Base-by-base conservation (phyloP, 805 yeast genomes). In the Kuraishia cidri region DNA sequence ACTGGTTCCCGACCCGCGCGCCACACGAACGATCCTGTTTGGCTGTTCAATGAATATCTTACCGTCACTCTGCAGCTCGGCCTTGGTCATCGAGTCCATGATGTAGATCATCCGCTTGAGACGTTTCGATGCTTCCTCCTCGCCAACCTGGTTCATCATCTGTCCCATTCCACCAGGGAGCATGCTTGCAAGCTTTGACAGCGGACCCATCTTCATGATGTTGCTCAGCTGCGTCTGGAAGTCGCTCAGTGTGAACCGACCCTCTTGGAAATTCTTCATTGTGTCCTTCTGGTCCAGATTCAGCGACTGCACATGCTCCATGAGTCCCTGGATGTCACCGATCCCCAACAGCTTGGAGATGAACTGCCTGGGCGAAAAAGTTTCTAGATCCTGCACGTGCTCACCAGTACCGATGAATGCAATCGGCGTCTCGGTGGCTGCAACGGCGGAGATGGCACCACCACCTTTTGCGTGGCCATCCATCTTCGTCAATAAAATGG, bases 381-480 rank as follows among this genome's bases (percentile, higher is more conserved):
- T 75, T 57, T 92, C 98, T 38, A 90, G 70, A 54, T 90, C 97
- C 35, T 81, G 83, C 24, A 88, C 82, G 51, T 92, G 98, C 57
- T 90, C 98, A 52, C 98, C 98, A 3, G 97, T 90, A 72, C 98
- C 98, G 38, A 90, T 92, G 51, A 90, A 90, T 6, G 83, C 84
- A 44, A 90, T 81, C 6, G 98, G 98, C 0, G 97, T 92, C 35
- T 83, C 70, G 3, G 97, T 90, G 3, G 96, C 92, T 2, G 98
- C 98, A 34, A 90, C 97, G 0, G 98, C 98, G 25, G 96, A 86
- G 34, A 90, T 88, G 20, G 98, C 98, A 66, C 98, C 98, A 62
- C 98, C 98, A 56, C 98, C 98, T 60, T 83, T 90, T 24, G 97
- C 98, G 50, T 92, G 97, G 33, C 97, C 97, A 59, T 90, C 98